Evolutionary conservation across 2,329 filamentous ascomycete species (phyloP), one percentile per base, ranked within the genome.

Genomic region (Sporothrix brasiliensis): DNA sequence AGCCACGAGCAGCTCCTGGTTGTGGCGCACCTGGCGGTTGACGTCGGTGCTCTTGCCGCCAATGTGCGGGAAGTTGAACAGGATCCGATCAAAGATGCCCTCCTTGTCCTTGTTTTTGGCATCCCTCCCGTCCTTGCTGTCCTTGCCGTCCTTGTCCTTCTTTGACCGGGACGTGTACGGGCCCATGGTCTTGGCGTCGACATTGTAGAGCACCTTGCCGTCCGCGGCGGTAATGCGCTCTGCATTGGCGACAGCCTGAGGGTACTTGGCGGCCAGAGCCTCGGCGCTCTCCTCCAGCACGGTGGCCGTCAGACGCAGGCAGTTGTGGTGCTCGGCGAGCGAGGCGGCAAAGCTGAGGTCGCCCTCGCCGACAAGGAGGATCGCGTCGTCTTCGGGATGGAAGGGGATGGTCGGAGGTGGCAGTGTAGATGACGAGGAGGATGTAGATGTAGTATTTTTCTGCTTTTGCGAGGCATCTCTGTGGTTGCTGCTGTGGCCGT

Each of bases 61-160:
- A 3, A 96, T 91, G 82, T 99, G 95, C 49, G 95, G 95, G 80
- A 99, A 99, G 84, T 97, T 97, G 87, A 98, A 99, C 74, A 94
- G 85, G 73, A 98, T 90, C 70, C 88, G 86, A 79, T 97, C 89
- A 84, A 91, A 94, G 4, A 83, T 79, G 3, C 76, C 70, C 79
- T 81, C 61, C 80, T 82, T 49, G 41, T 30, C 39, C 19, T 68
- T 54, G 13, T 69, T 61, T 2, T 50, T 30, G 14, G 19, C 34
- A 27, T 34, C 27, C 27, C 27, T 79, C 0, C 78, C 47, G 67
- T 50, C 60, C 50, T 67, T 52, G 49, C 47, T 65, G 11, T 56
- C 39, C 65, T 67, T 69, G 75, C 30, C 70, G 79, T 81, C 61
- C 80, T 82, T 49, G 41, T 30, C 39, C 19, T 68, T 54, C 24